A percentile compares a stretch with the other conserved stretches of the same genome.
phyloP scores from a whole-genome alignment of 306 rosid species.

The Acacia crassicarpa region DNA sequence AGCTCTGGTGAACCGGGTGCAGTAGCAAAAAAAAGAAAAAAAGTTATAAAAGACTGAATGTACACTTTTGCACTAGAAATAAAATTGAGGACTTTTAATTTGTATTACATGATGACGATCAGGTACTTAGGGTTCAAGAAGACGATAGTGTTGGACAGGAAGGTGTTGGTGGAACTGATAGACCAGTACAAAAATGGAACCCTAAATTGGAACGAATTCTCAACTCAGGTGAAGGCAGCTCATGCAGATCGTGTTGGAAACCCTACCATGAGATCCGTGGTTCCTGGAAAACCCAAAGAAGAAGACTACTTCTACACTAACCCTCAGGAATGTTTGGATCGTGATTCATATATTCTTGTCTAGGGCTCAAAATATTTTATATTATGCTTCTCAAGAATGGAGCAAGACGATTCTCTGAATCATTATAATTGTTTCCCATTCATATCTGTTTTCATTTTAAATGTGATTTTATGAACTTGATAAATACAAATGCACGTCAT shows the following conservation, averaged over 20 bases:
- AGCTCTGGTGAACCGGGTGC: too few species aligned
- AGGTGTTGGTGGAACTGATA: slow-evolving; percentile 50
- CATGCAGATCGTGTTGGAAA: slow-evolving; percentile 57
- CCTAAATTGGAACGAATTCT: slow-evolving; percentile 60
- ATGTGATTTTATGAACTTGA: neutral
- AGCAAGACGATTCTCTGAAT: neutral
- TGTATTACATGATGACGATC: neutral
- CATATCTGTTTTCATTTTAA: neutral
- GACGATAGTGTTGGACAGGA: slow-evolving; percentile 62
- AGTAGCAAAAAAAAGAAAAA: too few species aligned
- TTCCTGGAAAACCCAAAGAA: slow-evolving; percentile 63
- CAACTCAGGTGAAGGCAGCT: slow-evolving; percentile 47
- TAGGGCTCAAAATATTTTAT: neutral
- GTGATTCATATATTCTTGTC: neutral
- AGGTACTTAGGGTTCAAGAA: slow-evolving; percentile 74
- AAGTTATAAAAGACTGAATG: neutral
- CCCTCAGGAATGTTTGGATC: slow-evolving; percentile 59
- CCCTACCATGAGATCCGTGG: slow-evolving; percentile 46
- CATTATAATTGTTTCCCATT: neutral
- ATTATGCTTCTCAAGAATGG: neutral
- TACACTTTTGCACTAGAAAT: neutral
- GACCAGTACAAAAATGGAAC: slow-evolving; percentile 52
- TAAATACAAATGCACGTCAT: neutral
- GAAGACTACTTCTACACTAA: slow-evolving; percentile 86
- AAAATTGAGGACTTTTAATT: neutral